Evolutionary conservation across 2,329 filamentous ascomycete species (phyloP).

Genomic region (Fusarium neocosmosporiellum): DNA sequence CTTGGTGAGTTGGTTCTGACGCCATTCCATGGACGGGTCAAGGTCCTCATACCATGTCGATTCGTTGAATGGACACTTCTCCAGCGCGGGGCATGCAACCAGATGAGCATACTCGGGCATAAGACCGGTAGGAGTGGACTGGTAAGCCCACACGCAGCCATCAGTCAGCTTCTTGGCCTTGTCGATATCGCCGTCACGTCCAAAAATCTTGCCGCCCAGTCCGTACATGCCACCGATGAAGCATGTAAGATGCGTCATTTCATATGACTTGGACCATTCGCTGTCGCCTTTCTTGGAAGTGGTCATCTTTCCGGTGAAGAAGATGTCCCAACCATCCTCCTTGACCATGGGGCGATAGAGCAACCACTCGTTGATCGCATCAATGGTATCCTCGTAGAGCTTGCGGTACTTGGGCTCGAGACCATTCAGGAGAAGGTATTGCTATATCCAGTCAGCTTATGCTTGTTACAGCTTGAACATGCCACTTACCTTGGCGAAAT

Average conservation of each 20-base stretch:
- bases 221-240: slow-evolving; percentile 79
- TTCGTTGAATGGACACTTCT: slow-evolving; percentile 63
- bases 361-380: slow-evolving; percentile 77
- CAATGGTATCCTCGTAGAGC: slow-evolving; percentile 76
- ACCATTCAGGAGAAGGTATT: slow-evolving; percentile 80
- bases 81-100: slow-evolving; percentile 58
- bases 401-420: slow-evolving; percentile 76
- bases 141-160: slow-evolving; percentile 78
- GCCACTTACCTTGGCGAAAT: slow-evolving; percentile 68
- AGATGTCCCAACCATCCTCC: slow-evolving; percentile 72
- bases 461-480: background rate
- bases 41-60: slow-evolving; percentile 61
- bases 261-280: slow-evolving; percentile 63
- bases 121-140: slow-evolving; percentile 67
- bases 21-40: slow-evolving; percentile 58
- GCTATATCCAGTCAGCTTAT: slow-evolving; percentile 57
- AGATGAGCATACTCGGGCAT: slow-evolving; percentile 69
- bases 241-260: slow-evolving; percentile 73
- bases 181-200: slow-evolving; percentile 68
- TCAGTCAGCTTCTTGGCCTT: slow-evolving; percentile 72
- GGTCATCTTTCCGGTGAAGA: slow-evolving; percentile 75
- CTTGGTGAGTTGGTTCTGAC: slow-evolving; percentile 55
- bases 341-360: slow-evolving; percentile 82
- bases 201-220: slow-evolving; percentile 72
- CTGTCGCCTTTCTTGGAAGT: slow-evolving; percentile 56